A percentile compares a stretch with the other conserved stretches of the same genome.
phyloP scores from a whole-genome alignment of 1,284 basidiomycete species.

The Cutaneotrichosporon sp. region DNA sequence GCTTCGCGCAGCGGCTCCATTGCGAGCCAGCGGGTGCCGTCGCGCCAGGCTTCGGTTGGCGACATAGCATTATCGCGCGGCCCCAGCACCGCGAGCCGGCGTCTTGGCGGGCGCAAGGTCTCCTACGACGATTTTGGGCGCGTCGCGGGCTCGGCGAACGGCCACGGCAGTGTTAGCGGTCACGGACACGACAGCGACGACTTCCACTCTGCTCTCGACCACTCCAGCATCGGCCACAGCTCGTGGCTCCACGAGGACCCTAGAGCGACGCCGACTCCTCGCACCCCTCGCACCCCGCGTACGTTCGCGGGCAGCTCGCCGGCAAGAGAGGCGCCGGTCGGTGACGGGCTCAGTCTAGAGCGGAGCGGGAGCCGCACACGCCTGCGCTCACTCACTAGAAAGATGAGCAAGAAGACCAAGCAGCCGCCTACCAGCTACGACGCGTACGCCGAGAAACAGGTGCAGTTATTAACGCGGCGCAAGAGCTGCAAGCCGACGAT shows the following conservation, averaged over 20 bases:
- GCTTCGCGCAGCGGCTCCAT: neutral
- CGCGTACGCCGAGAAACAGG: constrained; percentile 35
- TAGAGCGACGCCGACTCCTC: neutral
- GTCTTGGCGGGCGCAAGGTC: neutral
- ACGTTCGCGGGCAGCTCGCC: constrained; percentile 10
- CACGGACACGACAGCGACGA: constrained; percentile 9
- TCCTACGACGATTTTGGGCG: constrained; percentile 7
- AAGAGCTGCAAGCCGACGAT: constrained; percentile 34
- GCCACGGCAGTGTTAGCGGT: neutral
- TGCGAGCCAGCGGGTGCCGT: neutral
- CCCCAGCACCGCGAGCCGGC: neutral
- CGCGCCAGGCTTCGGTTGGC: neutral
- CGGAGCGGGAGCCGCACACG: neutral
- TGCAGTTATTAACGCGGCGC: constrained; percentile 31
- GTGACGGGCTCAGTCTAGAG: constrained; percentile 10
- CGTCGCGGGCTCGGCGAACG: neutral
- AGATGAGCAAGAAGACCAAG: constrained; percentile 21
- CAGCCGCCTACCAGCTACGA: constrained; percentile 43
- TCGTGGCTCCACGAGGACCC: constrained; percentile 12
- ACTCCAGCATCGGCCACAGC: constrained; percentile 5
- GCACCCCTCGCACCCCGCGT: constrained; percentile 1
- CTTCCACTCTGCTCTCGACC: constrained; percentile 10
- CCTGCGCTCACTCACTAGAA: constrained; percentile 17
- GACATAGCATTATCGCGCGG: neutral
- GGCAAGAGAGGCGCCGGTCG: constrained; percentile 7